Evolutionary conservation across 2,329 filamentous ascomycete genomes (phyloP), one percentile per base, ranked within the genome.

Genomic region (Cladosporium oxysporum): DNA sequence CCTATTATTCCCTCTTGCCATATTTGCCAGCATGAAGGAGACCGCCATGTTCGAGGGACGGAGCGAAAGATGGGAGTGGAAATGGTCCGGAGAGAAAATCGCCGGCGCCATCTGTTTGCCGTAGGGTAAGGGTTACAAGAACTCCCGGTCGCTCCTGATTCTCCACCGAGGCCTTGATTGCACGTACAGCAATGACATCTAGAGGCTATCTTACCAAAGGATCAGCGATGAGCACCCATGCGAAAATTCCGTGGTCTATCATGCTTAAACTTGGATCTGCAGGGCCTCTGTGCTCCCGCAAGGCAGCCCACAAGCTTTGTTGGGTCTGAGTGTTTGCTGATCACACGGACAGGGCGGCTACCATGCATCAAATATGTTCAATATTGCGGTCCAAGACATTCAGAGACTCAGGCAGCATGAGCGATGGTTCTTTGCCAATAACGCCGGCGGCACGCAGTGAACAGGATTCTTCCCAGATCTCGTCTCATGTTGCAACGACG

Each of bases 201-300:
- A n/a, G 18, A 3, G 41, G 10, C 10, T 7, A 23, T 47, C 41
- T 47, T 47, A 12, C n/a, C n/a, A 47, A 5, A 47, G 12, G 1
- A 1, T 12, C 10, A 21, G n/a, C 4, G 18, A 21, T 11, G 5
- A 47, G 7, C 41, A 47, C 7, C 8, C 5, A 21, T 47, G n/a
- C 3, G 5, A 8, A 10, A 12, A 1, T 5, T 0, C 1, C 10
- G 10, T 23, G 41, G 41, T n/a, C n/a, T 21, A 12, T 4, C 1
- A 23, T 21, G 41, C n/a, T 21, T 23, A 47, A 7, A 21, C 10
- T 3, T 11, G n/a, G n/a, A 47, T 47, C 10, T 21, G 21, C 8
- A 1, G 1, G 3, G 41, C 41, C n/a, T 11, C 10, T 21, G n/a
- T 44, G 41, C 10, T 21, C n/a, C 10, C 7, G 41, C 37, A 3